Conservation (phyloP, 1,139 yeast genomes). For the Blastobotrys arbuscula region DNA sequence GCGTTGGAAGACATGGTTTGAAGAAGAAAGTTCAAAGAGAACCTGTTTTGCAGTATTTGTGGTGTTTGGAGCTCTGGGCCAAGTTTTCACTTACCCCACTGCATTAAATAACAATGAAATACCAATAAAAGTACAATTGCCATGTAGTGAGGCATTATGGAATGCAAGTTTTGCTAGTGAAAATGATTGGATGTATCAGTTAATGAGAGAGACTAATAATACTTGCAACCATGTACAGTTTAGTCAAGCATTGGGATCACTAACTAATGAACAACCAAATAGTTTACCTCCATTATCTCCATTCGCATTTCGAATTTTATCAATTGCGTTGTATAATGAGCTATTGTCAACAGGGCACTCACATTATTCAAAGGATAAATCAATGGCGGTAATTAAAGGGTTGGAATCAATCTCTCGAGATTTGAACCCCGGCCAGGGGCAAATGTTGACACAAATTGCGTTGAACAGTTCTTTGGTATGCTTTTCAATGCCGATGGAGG, state of each 20-base stretch:
- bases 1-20: constrained; percentile 29
- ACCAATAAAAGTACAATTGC: constrained; percentile 26
- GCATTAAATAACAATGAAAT: constrained; percentile 23
- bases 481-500: constrained; percentile 19
- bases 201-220: constrained; percentile 14
- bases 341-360: constrained; percentile 4
- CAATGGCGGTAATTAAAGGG: constrained; percentile 11
- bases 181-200: constrained; percentile 23
- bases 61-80: constrained; percentile 30
- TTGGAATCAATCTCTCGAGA: constrained; percentile 22
- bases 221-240: constrained; percentile 11
- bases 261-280: constrained; percentile 12
- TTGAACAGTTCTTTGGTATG: constrained; percentile 16
- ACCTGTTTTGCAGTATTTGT: constrained; percentile 31
- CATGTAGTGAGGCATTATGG: constrained; percentile 35
- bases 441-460: constrained; percentile 20
- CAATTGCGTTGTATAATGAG: constrained; percentile 25
- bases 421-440: constrained; percentile 27
- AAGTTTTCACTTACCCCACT: constrained; percentile 30
- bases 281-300: constrained; percentile 20
- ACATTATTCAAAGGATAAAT: constrained; percentile 7
- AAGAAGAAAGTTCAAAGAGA: constrained; percentile 30
- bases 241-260: constrained; percentile 14
- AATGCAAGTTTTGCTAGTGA: constrained; percentile 24
- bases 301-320: constrained; percentile 22